Conservation (phyloP, 176 grass and related monocot genomes). For the Elaeis guineensis region DNA sequence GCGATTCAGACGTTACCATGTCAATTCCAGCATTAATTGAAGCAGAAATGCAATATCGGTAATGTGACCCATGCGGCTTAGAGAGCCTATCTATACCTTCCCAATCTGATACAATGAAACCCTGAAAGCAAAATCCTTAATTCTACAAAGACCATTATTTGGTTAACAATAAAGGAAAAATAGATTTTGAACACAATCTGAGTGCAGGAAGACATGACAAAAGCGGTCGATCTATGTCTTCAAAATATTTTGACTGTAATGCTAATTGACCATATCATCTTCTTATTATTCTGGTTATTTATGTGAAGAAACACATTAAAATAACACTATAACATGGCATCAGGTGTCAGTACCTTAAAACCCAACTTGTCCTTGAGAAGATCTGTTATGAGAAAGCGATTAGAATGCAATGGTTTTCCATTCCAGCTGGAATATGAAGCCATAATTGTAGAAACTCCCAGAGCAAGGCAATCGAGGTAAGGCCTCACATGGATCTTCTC, state of each 20-base stretch:
- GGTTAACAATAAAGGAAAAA: no score
- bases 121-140: conserved; percentile 39
- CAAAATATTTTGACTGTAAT: neutral
- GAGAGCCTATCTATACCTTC: conserved; percentile 87
- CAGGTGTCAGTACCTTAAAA: conserved; percentile 51
- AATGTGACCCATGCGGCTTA: conserved; percentile 58
- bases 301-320: neutral
- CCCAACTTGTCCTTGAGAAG: conserved; percentile 74
- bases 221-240: no score
- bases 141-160: no score
- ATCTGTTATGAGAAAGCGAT: conserved; percentile 56
- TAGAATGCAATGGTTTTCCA: conserved; percentile 53
- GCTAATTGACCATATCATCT: neutral
- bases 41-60: conserved; percentile 61
- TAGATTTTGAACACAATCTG: no score
- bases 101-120: conserved; percentile 87
- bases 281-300: no score
- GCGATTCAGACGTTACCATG: conserved; percentile 54
- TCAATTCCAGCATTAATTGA: conserved; percentile 92
- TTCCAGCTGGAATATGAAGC: conserved; percentile 87
- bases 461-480: conserved; percentile 68
- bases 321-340: neutral
- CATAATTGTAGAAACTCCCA: conserved; percentile 80
- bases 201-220: no score
- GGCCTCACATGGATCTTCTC: conserved; percentile 68